phyloP scores from a whole-genome alignment of 2,329 filamentous ascomycete genomes.

The Epichloe gansuensis region DNA sequence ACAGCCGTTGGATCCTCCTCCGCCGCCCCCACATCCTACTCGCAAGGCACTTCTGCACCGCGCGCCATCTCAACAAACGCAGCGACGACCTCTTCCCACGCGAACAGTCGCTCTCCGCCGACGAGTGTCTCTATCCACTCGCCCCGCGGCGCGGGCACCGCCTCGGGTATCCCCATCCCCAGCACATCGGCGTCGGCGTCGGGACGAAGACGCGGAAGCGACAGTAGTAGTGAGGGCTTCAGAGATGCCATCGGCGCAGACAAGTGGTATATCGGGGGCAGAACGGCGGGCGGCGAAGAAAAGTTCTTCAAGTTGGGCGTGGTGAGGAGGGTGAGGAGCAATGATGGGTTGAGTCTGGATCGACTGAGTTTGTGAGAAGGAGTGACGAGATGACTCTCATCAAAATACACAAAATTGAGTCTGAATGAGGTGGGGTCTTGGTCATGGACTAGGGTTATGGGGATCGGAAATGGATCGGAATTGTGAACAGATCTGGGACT shows the following conservation, averaged over 20 bases:
- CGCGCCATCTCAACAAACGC: slow-evolving; percentile 13
- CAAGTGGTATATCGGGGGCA: slow-evolving; percentile 71
- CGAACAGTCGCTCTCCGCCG: slow-evolving; percentile 15
- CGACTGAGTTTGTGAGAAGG: slow-evolving; percentile 53
- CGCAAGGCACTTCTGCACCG: slow-evolving; percentile 11
- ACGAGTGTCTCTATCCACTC: slow-evolving; percentile 19
- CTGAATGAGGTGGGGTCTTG: too few relatives aligned
- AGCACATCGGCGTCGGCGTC: slow-evolving; percentile 23
- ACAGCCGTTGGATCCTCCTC: slow-evolving; percentile 15
- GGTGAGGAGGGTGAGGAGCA: slow-evolving; percentile 57
- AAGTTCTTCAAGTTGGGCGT: slow-evolving; percentile 72
- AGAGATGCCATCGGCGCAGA: slow-evolving; percentile 58
- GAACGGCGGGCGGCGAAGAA: slow-evolving; percentile 66
- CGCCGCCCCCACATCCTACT: slow-evolving; percentile 13
- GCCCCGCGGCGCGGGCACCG: slow-evolving; percentile 12
- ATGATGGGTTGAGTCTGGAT: slow-evolving; percentile 62
- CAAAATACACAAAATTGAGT: neutral
- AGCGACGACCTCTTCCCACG: slow-evolving; percentile 11
- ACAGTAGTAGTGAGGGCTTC: slow-evolving; percentile 65
- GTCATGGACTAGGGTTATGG: neutral
- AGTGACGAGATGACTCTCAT: neutral
- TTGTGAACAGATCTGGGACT: slow-evolving; percentile 1
- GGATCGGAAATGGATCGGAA: neutral
- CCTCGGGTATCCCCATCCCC: slow-evolving; percentile 23
- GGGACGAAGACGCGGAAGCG: slow-evolving; percentile 49